These are phyloP conservation scores for Hyaloscypha variabilis DNA, from an alignment of 495 filamentous ascomycete genomes.

Conservation along the genomic window DNA sequence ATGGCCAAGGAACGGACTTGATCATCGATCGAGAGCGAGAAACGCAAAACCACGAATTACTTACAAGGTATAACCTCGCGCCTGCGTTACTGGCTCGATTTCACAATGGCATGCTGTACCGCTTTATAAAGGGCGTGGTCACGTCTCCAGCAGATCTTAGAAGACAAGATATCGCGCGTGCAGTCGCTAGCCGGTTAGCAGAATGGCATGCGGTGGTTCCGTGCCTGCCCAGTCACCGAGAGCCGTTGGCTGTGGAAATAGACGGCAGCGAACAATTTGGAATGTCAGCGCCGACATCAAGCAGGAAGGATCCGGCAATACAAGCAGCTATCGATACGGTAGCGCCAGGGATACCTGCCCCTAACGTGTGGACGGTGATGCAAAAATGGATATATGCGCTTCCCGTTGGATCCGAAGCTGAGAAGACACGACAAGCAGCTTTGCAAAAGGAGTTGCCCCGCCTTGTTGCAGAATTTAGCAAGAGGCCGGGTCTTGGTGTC, in stretches of 20 bases:
- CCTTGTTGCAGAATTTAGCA: slow-evolving; percentile 68
- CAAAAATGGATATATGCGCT: slow-evolving; percentile 94
- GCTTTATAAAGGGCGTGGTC: slow-evolving; percentile 79
- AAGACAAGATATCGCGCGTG: slow-evolving; percentile 71
- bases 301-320: slow-evolving; percentile 39
- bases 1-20: slow-evolving; percentile 91
- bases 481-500: slow-evolving; percentile 71
- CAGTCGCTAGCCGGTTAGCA: slow-evolving; percentile 78
- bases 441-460: slow-evolving; percentile 77
- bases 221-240: slow-evolving; percentile 44
- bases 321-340: slow-evolving; percentile 54
- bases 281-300: slow-evolving; percentile 26
- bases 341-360: slow-evolving; percentile 63
- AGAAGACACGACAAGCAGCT: slow-evolving; percentile 62
- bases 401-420: slow-evolving; percentile 66
- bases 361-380: slow-evolving; percentile 91
- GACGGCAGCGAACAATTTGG: slow-evolving; percentile 36
- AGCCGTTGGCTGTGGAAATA: slow-evolving; percentile 29
- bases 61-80: slow-evolving; percentile 79
- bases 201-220: slow-evolving; percentile 92
- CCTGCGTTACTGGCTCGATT: slow-evolving; percentile 90
- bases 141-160: slow-evolving; percentile 80
- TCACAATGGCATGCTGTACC: slow-evolving; percentile 93
- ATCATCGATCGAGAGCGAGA: slow-evolving; percentile 95
- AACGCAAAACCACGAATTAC: slow-evolving; percentile 64